Conservation (phyloP, 768 basidiomycete genomes). For the Russula virescens region DNA sequence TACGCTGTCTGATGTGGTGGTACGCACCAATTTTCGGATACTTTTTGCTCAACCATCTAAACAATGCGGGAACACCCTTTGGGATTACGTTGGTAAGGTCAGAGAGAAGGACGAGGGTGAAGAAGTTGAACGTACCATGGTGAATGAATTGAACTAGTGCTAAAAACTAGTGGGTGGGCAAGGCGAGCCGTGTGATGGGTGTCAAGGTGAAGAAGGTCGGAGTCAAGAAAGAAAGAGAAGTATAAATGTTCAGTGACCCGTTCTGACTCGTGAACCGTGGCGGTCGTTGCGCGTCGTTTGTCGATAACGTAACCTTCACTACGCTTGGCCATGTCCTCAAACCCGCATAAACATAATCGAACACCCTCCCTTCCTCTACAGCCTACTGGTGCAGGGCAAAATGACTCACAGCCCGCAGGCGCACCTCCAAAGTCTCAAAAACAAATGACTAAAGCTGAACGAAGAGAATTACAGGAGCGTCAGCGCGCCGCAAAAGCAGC, state of each 20-base stretch:
- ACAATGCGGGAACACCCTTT: slow-evolving; percentile 95
- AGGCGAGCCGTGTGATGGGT: too few relatives aligned
- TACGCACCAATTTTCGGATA: slow-evolving; percentile 91
- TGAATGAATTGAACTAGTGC: not conserved
- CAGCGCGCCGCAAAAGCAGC: slow-evolving; percentile 25
- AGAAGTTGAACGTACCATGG: slow-evolving; percentile 5
- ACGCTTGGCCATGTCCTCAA: not conserved
- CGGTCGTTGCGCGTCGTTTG: not conserved
- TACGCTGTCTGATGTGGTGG: not conserved
- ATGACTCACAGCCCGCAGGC: not conserved
- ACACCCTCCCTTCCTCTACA: slow-evolving; percentile 9
- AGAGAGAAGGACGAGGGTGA: not conserved
- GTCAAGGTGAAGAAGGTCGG: too few relatives aligned
- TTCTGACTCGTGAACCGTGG: too few relatives aligned
- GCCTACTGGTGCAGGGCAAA: slow-evolving; percentile 1
- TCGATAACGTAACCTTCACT: not conserved
- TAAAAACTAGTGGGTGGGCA: too few relatives aligned
- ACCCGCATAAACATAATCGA: not conserved
- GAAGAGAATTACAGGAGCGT: slow-evolving; percentile 25
- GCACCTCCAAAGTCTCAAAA: slow-evolving; percentile 25
- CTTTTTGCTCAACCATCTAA: slow-evolving; percentile 98
- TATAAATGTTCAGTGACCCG: too few relatives aligned
- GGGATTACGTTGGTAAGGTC: not conserved
- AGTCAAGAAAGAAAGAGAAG: too few relatives aligned
- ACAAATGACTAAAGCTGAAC: slow-evolving; percentile 34